Evolutionary conservation across 225 moss, liverwort and hornwort species (phyloP).

Genomic region (Ulota crispa): DNA sequence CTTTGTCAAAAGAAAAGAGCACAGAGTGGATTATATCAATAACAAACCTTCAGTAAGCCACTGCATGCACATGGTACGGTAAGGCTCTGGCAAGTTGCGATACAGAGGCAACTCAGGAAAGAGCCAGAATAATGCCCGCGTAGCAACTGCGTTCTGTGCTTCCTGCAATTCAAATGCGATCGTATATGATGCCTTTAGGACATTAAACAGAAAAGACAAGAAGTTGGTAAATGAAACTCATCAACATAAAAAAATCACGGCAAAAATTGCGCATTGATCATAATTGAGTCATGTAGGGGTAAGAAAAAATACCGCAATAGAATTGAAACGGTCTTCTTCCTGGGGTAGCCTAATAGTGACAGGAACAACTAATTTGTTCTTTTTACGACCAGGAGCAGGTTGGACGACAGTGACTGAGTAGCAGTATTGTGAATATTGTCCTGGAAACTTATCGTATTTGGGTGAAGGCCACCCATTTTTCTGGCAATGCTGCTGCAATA

Average conservation of each 20-base stretch:
- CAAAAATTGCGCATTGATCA: slow-evolving; percentile 13
- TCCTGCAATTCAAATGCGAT: slow-evolving; percentile 55
- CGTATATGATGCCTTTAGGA: background rate
- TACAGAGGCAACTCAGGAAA: slow-evolving; percentile 90
- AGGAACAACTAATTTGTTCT: slow-evolving; percentile 84
- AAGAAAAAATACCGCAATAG: slow-evolving; percentile 67
- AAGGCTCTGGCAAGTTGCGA: slow-evolving; percentile 85
- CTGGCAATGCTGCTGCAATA: slow-evolving; percentile 97
- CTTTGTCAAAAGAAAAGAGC: background rate
- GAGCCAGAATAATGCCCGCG: slow-evolving; percentile 79
- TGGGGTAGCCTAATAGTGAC: slow-evolving; percentile 80
- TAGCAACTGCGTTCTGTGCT: slow-evolving; percentile 94
- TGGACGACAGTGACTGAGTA: slow-evolving; percentile 93
- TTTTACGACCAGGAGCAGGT: slow-evolving; percentile 87
- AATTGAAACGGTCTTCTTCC: slow-evolving; percentile 75
- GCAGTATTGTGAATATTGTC: slow-evolving; percentile 65
- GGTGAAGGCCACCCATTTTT: slow-evolving; percentile 96
- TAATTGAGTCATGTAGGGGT: background rate
- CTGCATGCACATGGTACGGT: slow-evolving; percentile 80
- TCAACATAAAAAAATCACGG: background rate
- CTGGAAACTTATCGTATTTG: slow-evolving; percentile 84
- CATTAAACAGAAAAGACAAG: background rate
- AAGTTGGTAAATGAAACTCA: slow-evolving; percentile 10
- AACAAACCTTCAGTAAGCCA: slow-evolving; percentile 93
- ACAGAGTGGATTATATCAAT: slow-evolving; percentile 4